These are phyloP conservation scores for Dryas octopetala DNA, from an alignment of 306 rosid species.

Conservation along the genomic window DNA sequence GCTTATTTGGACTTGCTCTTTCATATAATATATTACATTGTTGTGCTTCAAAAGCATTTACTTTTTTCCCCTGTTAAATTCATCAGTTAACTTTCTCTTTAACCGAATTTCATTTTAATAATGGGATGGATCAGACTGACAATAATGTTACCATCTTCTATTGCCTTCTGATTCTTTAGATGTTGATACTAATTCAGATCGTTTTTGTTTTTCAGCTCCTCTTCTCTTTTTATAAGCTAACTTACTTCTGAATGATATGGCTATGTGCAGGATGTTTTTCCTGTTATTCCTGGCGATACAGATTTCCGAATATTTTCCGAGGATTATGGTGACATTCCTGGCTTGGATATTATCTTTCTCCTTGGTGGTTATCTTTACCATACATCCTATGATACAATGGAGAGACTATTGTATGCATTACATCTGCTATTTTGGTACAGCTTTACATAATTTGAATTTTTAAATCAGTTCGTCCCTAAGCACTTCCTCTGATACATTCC, in stretches of 20 bases:
- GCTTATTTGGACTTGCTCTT: background rate
- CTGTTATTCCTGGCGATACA: slow-evolving; percentile 95
- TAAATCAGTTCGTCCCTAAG: slow-evolving; percentile 24
- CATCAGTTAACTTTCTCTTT: background rate
- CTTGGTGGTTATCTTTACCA: slow-evolving; percentile 98
- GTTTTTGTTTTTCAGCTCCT: background rate
- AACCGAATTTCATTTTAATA: background rate
- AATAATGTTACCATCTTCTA: background rate
- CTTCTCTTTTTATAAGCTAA: slow-evolving; percentile 15
- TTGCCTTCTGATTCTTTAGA: background rate
- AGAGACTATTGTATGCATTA: slow-evolving; percentile 82
- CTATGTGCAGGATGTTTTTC: slow-evolving; percentile 88
- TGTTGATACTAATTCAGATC: background rate
- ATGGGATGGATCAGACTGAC: background rate
- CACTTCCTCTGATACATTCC: slow-evolving; percentile 46
- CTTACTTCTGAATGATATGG: slow-evolving; percentile 21
- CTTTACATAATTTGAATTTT: slow-evolving; percentile 42
- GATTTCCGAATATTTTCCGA: slow-evolving; percentile 92
- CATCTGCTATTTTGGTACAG: slow-evolving; percentile 49
- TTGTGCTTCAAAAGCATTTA: background rate
- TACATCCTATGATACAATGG: slow-evolving; percentile 93
- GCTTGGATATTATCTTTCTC: slow-evolving; percentile 95
- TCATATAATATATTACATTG: background rate
- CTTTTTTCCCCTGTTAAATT: no score
- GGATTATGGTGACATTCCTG: slow-evolving; percentile 91